Conservation (phyloP, 305 asterid species). For the Stenogyne calaminthoides region DNA sequence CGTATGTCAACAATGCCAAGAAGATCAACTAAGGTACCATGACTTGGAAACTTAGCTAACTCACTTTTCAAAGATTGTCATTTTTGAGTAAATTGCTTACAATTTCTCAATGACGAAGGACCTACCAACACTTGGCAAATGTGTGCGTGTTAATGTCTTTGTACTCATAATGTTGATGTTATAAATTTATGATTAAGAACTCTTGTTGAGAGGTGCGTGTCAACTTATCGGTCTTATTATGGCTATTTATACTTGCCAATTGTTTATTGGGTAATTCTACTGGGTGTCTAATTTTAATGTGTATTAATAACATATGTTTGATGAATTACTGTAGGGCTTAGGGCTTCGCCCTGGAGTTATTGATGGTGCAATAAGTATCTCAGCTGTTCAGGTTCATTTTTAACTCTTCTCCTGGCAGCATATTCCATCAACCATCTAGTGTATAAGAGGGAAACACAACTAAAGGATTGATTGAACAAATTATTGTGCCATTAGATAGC, state of each 20-base stretch:
- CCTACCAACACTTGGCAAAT: not conserved
- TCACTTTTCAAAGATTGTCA: not conserved
- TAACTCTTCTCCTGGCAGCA: slow-evolving; percentile 22
- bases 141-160: not conserved
- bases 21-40: not conserved
- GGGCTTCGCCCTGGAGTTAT: slow-evolving; percentile 85
- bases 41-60: not conserved
- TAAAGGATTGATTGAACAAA: not conserved
- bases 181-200: not conserved
- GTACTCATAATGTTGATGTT: not conserved
- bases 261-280: not conserved
- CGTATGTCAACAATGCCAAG: slow-evolving; percentile 1
- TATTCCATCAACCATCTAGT: not conserved
- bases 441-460: not conserved
- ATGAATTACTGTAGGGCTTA: slow-evolving; percentile 61
- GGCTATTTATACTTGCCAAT: slow-evolving; percentile 5
- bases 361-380: slow-evolving; percentile 96
- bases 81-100: not conserved
- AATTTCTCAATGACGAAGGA: not conserved
- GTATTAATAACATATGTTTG: slow-evolving; percentile 14
- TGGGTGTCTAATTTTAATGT: not conserved
- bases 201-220: not conserved
- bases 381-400: slow-evolving; percentile 88
- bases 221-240: not conserved
- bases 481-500: not conserved